Base-by-base conservation (phyloP, 768 basidiomycete species). In the Termitomyces sp. region DNA sequence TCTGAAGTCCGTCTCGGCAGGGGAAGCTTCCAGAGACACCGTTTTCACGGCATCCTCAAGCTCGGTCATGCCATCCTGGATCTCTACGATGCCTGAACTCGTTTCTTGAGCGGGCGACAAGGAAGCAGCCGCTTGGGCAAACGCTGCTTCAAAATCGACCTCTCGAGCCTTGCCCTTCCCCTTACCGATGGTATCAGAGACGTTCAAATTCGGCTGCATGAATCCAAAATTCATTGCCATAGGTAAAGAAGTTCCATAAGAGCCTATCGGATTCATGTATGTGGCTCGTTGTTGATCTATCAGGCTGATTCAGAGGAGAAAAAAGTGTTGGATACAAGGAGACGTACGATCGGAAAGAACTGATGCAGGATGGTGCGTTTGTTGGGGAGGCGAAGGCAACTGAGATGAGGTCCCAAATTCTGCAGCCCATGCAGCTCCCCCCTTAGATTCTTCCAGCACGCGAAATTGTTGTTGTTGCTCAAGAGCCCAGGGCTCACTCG, bases 111-210 rank as follows among this genome's bases (percentile, higher is more conserved):
- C 61, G 26, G 51, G 51, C 13, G 71, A 69, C n/a, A 85, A 65
- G 20, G 84, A 82, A n/a, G 81, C 82, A 5, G 76, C 74, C 2
- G 80, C 75, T 63, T 88, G 81, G 11, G 84, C 86, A 71, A 93
- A 92, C 10, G 90, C 91, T n/a, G 87, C 87, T 62, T 93, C 91
- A 57, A 92, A 91, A 69, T 91, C 91, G 4, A 81, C 82, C 53
- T 92, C 88, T 56, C 81, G 78, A 18, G 77, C 83, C 67, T 92
- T 94, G 2, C 88, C 91, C 68, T 96, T 98, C 14, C 85, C 89
- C 64, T 86, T 84, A 5, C 66, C 74, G 56, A 71, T 67, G 16
- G 45, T 20, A 45, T 61, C 43, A 26, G 64, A 62, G 18, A 67
- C 33, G 62, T 68, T 66, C 58, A 66, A 62, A 28, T 67, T 67